Conservation (phyloP, 2,329 filamentous ascomycete species). For the Escovopsis sp. region DNA sequence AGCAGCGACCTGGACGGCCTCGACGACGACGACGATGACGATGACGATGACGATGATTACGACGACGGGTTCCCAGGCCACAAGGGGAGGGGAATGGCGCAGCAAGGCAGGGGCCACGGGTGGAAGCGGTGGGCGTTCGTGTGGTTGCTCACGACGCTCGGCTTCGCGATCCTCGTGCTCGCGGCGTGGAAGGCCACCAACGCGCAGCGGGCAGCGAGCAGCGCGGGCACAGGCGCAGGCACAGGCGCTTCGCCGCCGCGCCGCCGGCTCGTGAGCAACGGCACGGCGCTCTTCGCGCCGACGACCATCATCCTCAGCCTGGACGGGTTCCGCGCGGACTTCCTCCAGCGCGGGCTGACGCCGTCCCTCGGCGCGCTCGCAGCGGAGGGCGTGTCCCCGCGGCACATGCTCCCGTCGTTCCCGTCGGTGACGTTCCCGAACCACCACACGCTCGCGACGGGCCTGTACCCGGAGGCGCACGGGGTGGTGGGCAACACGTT, state of each 20-base stretch:
- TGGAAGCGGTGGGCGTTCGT: conserved; percentile 42
- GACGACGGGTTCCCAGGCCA: conserved; percentile 22
- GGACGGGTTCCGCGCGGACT: conserved; percentile 92
- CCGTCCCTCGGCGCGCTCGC: conserved; percentile 69
- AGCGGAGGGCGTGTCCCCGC: conserved; percentile 70
- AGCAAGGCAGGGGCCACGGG: conserved; percentile 31
- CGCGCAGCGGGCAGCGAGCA: conserved; percentile 18
- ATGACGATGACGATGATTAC: conserved; percentile 39
- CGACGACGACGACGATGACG: too few relatives aligned
- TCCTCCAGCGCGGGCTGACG: conserved; percentile 69
- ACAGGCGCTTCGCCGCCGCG: conserved; percentile 6
- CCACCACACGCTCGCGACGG: conserved; percentile 86
- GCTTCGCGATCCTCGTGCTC: conserved; percentile 41
- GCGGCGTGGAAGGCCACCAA: conserved; percentile 45
- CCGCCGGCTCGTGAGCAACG: conserved; percentile 49
- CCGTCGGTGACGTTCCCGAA: conserved; percentile 95
- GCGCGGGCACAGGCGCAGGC: too few relatives aligned
- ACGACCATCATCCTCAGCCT: conserved; percentile 90
- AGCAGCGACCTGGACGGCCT: conserved; percentile 40
- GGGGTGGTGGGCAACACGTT: conserved; percentile 91
- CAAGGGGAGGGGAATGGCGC: conserved; percentile 32
- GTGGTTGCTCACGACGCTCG: conserved; percentile 34
- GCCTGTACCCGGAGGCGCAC: conserved; percentile 82
- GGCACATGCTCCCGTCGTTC: conserved; percentile 89
- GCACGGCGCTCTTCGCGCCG: conserved; percentile 74